Base-by-base conservation (phyloP, 2,329 filamentous ascomycete genomes). In the Hymenoscyphus scutula region DNA sequence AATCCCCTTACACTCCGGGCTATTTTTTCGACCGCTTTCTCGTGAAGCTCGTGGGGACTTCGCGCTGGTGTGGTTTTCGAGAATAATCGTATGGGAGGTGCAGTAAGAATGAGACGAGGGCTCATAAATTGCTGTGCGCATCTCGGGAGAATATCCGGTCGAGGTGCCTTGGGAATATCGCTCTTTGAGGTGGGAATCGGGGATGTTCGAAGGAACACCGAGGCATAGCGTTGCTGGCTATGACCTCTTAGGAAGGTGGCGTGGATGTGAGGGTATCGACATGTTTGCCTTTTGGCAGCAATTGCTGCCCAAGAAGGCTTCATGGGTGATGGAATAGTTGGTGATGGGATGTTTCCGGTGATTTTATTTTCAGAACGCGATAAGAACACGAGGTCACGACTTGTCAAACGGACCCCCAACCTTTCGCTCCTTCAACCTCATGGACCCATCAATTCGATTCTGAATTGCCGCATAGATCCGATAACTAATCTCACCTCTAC, bases 1-100 rank as follows among this genome's bases (percentile, higher is more conserved):
- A 84, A 85, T 6, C 71, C 65, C 54, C 73, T 73, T 38, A 84
- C 77, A 59, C 74, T 76, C 4, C 74, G 72, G 6, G 81, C 77
- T 34, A 84, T 79, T 53, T 71, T 68, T 32, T 77, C 70, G 29
- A 84, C 81, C 25, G 76, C 74, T 60, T 74, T 70, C 60, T 77
- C 71, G 67, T 83, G 68, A 71, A 74, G 60, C 23, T 69, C 66
- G 56, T 72, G 71, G 19, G 61, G 45, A 48, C 41, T 45, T 32
- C 34, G 48, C 3, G 13, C 29, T 27, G 41, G 17, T 23, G 32
- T 23, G 8, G 51, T 63, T 15, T 32, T 63, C 1, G 61, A 64
- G 13, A 61, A 61, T n/a, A 27, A 23, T 32, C 60, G 60, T n/a
- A 38, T 53, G n/a, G 54, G 10, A 32, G 23, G 55, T 27, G 45